Base-by-base conservation (phyloP, 2,329 filamentous ascomycete genomes). In the Davidsoniella virescens region DNA sequence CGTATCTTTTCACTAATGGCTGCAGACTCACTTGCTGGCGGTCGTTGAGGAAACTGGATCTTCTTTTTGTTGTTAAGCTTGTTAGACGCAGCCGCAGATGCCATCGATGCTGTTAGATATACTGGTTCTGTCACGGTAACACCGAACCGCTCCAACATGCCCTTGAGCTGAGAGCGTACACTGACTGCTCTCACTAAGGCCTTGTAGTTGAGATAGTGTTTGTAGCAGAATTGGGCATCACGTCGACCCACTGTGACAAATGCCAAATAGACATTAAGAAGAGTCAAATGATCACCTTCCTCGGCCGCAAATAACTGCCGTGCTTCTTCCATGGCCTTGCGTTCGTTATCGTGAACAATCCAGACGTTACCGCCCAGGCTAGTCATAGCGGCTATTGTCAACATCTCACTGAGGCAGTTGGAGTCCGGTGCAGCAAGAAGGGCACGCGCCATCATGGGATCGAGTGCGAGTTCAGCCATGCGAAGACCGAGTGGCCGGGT, bases 391-490 rank as follows among this genome's bases (percentile, higher is more conserved):
- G 90, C 87, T 56, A 96, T 94, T 2, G 82, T 87, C 23, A 96
- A 72, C 48, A 96, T 83, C 63, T 95, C 90, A 60, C 78, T 82
- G 10, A 94, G 67, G 57, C 88, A 95, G 37, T 72, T 73, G 64
- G 94, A 93, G 0, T 73, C 70, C 4, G 77, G 68, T 0, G 88
- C 84, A 16, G 80, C 77, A 7, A 96, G 76, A 4, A 95, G 70
- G 0, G 84, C 85, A 65, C 90, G 93, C 5, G 83, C 86, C 75
- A 95, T 92, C 87, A 95, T 95, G 0, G 92, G 92, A 57, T 94
- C 87, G 6, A 96, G 77, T 0, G 88, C 84, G 41, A 98, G 70
- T 62, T 96, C 90, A 0, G 92, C 90, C 87, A 96, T 95, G 41
- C 86, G 76, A 54, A 78, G 71, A 1, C 92, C 92, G n/a, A 95